These are phyloP conservation scores for Pyracantha coccinea DNA, from an alignment of 331 rosid genomes.

Conservation along the genomic window DNA sequence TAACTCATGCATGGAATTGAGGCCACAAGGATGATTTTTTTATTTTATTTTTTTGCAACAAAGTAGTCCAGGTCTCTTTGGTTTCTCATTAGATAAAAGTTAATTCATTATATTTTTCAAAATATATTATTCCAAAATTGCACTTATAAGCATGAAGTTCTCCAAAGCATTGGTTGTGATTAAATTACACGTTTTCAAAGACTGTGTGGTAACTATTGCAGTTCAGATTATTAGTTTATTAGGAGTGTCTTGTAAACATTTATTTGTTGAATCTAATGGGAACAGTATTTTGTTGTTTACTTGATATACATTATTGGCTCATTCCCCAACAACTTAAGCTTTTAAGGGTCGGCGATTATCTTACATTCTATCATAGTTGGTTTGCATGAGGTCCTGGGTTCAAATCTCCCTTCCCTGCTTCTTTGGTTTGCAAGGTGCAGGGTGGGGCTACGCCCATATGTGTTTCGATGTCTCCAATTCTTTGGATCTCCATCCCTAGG, in stretches of 20 bases:
- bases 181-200: neutral
- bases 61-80: neutral
- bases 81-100: neutral
- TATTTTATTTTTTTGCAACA: neutral
- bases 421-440: too few species aligned
- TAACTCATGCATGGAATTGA: neutral
- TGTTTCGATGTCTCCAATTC: neutral
- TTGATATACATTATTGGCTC: neutral
- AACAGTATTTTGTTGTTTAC: neutral
- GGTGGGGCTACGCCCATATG: neutral
- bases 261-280: neutral
- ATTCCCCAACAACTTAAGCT: neutral
- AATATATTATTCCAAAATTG: neutral
- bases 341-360: too few species aligned
- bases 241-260: too few species aligned
- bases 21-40: neutral
- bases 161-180: neutral
- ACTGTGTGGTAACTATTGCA: neutral
- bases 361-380: too few species aligned
- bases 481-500: neutral
- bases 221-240: neutral
- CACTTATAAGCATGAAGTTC: neutral
- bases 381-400: too few species aligned
- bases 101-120: neutral
- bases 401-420: too few species aligned